Base-by-base conservation (phyloP, 257 asterid genomes). In the Solanum gandarillasii region DNA sequence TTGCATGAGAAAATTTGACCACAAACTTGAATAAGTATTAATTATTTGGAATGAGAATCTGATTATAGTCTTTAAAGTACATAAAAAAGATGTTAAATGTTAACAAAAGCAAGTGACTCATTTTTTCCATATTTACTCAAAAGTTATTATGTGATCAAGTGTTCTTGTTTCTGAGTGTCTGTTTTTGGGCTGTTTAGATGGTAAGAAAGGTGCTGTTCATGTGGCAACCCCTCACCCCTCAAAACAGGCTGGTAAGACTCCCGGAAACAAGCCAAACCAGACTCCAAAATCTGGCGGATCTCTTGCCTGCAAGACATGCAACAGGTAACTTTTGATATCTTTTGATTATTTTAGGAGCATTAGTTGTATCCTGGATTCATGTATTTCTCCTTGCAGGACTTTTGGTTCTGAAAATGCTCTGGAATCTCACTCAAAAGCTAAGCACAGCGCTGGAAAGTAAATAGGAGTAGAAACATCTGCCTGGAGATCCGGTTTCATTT, bases 211-310 rank as follows among this genome's bases (percentile, higher is more conserved):
- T 38, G 85, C 89, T 87, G 95, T 41, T 25, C 99, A 95, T 84
- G 98, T 94, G 62, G 98, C 94, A 41, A 97, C 99, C 3, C 99
- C 99, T 85, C 92, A 97, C 87, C 99, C 99, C 7, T 87, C 98
- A 39, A 96, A 96, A 90, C 93, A 93, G 89, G 93, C 92, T 75
- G 96, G 91, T 5, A 97, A 94, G 89, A 90, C 95, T 73, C 93
- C 96, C 70, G 97, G 90, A 36, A 87, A 88, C 95, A 94, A 95
- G 91, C 78, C 79, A 84, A 93, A 87, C 72, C 94, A 91, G 91
- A 91, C 94, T 27, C 94, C 96, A 8, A 93, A 93, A 88, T 91
- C 93, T n/a, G 96, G 91, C 70, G 94, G 93, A 84, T 65, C 98
- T 34, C 87, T 87, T 91, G 7, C 91, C 55, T 95, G 99, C 92